A percentile compares a stretch with the other conserved stretches of the same genome.
These are phyloP conservation scores for Aphanomyces invadans DNA, from an alignment of 352 stramenopile species.

Conservation along the genomic window DNA sequence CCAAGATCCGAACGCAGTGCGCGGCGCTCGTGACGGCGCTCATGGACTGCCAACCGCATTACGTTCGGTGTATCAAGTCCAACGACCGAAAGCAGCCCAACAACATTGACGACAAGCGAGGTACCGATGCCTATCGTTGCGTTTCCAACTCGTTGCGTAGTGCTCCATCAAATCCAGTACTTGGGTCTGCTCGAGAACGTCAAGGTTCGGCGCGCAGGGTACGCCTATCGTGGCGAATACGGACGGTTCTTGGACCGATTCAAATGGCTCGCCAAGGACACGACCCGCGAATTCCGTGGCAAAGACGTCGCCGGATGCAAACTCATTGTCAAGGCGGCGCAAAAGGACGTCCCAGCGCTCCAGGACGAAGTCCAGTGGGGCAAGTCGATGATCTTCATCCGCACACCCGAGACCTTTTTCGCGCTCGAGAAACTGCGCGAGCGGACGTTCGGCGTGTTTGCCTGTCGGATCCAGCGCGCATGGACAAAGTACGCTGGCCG, in stretches of 20 bases:
- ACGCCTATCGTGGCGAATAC: conserved; percentile 81
- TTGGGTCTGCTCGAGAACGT: conserved; percentile 81
- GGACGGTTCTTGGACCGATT: conserved; percentile 81
- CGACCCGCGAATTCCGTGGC: conserved; percentile 67
- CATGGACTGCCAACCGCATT: conserved; percentile 87
- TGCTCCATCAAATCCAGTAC: conserved; percentile 85
- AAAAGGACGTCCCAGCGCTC: conserved; percentile 58
- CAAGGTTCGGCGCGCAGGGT: conserved; percentile 78
- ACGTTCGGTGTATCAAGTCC: conserved; percentile 89
- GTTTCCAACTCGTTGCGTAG: too few species aligned
- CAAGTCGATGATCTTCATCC: conserved; percentile 89
- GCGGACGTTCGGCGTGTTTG: conserved; percentile 66
- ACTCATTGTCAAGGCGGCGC: conserved; percentile 67
- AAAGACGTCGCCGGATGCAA: conserved; percentile 81
- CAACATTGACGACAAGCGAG: conserved; percentile 72
- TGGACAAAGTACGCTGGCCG: conserved; percentile 77
- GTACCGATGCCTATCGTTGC: too few species aligned
- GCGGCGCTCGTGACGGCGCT: conserved; percentile 78
- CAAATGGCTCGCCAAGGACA: conserved; percentile 70
- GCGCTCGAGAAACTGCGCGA: conserved; percentile 82
- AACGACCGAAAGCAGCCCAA: conserved; percentile 86
- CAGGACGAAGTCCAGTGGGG: conserved; percentile 80
- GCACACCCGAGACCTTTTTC: conserved; percentile 85
- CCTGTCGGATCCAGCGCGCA: conserved; percentile 67
- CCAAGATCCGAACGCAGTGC: conserved; percentile 82